These are phyloP conservation scores for Neurospora hispaniola DNA, from an alignment of 495 filamentous ascomycete species.

Conservation along the genomic window DNA sequence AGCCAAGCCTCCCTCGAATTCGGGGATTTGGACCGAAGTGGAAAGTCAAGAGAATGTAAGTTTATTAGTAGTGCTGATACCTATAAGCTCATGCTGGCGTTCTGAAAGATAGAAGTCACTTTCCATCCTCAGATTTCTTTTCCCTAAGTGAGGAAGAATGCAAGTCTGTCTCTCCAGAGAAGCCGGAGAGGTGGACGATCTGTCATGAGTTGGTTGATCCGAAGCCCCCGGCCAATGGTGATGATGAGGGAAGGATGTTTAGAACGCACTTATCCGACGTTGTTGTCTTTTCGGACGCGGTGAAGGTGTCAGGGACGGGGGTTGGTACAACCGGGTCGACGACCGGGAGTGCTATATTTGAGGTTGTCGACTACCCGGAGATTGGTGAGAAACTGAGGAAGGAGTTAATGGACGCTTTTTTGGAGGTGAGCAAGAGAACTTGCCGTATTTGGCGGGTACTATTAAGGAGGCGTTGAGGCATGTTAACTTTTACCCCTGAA, in stretches of 20 bases:
- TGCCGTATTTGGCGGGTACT: slow-evolving; percentile 28
- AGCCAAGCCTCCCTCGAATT: neutral
- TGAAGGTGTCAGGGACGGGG: slow-evolving; percentile 23
- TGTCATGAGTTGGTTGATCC: slow-evolving; percentile 20
- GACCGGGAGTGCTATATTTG: slow-evolving; percentile 24
- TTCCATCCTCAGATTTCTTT: no score
- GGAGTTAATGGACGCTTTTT: slow-evolving; percentile 27
- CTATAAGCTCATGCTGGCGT: neutral
- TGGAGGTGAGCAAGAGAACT: slow-evolving; percentile 13
- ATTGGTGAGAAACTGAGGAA: slow-evolving; percentile 18
- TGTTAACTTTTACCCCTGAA: neutral
- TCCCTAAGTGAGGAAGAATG: neutral
- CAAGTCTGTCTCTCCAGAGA: neutral
- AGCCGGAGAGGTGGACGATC: slow-evolving; percentile 13
- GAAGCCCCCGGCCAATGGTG: slow-evolving; percentile 1
- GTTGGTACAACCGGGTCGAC: slow-evolving; percentile 34
- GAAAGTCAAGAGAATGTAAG: neutral
- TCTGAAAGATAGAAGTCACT: neutral
- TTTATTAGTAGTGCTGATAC: no score
- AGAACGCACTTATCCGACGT: slow-evolving; percentile 13
- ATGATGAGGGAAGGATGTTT: slow-evolving; percentile 14
- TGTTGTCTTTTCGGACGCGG: slow-evolving; percentile 21
- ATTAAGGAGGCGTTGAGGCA: slow-evolving; percentile 24
- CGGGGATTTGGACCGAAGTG: neutral
- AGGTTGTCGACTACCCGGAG: slow-evolving; percentile 23